phyloP scores from a whole-genome alignment of 108 stramenopile species.

The Chaetoceros tenuissimus region DNA sequence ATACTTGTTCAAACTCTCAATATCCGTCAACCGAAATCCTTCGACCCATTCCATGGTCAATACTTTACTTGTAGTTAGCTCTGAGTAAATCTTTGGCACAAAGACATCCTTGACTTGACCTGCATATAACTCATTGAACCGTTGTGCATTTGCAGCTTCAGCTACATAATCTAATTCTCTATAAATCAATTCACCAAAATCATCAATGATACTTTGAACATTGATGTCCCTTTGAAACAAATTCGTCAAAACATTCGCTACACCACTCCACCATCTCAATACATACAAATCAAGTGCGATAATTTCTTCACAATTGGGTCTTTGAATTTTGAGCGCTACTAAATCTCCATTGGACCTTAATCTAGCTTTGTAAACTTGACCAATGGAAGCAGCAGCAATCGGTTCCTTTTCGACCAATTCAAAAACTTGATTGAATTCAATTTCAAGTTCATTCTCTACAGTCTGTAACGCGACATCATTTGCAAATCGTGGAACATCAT shows the following conservation, averaged over 20 bases:
- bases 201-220: slow-evolving; percentile 87
- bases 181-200: slow-evolving; percentile 92
- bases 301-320: slow-evolving; percentile 88
- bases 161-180: slow-evolving; percentile 95
- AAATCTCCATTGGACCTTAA: slow-evolving; percentile 74
- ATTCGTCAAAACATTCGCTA: slow-evolving; percentile 65
- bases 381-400: slow-evolving; percentile 71
- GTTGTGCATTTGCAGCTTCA: slow-evolving; percentile 91
- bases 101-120: slow-evolving; percentile 76
- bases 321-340: slow-evolving; percentile 93
- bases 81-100: slow-evolving; percentile 89
- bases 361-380: slow-evolving; percentile 91
- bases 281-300: slow-evolving; percentile 93
- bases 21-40: slow-evolving; percentile 83
- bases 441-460: slow-evolving; percentile 79
- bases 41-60: slow-evolving; percentile 97
- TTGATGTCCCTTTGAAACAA: slow-evolving; percentile 82
- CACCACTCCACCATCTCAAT: slow-evolving; percentile 88
- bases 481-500: slow-evolving; percentile 85
- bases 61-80: slow-evolving; percentile 83
- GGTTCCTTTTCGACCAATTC: slow-evolving; percentile 83
- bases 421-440: slow-evolving; percentile 72
- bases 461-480: slow-evolving; percentile 77
- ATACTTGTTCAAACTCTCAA: slow-evolving; percentile 45
- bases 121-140: slow-evolving; percentile 91